Evolutionary conservation across 148 eudicot genomes (phyloP).

Genomic region (Polygonum maritimum): DNA sequence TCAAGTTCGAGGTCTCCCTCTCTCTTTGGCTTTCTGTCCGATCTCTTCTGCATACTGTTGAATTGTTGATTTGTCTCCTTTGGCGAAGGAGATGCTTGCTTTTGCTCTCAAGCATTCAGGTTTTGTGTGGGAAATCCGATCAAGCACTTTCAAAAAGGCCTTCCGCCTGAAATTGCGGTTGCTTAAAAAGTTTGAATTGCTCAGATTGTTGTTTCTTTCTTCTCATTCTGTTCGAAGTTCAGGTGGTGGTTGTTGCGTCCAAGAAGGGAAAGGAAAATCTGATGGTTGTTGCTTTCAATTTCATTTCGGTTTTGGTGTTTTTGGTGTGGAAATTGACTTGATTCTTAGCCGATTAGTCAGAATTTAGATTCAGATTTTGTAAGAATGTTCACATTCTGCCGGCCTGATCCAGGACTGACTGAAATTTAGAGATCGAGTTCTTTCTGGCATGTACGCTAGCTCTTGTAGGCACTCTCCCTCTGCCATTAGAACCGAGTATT

Average conservation of each 20-base stretch:
- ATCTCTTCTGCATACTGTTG: neutral
- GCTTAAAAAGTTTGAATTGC: neutral
- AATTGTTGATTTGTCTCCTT: neutral
- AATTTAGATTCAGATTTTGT: neutral
- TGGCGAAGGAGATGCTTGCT: neutral
- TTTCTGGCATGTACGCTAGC: neutral
- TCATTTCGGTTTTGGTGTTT: neutral
- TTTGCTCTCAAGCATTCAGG: neutral
- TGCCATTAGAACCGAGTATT: neutral
- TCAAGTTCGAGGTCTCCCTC: conserved; percentile 56
- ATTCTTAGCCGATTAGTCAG: neutral
- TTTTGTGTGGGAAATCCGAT: neutral
- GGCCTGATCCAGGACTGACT: neutral
- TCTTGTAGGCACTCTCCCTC: neutral
- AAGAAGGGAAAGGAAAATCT: neutral
- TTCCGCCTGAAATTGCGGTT: neutral
- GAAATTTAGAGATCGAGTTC: neutral
- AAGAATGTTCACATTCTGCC: neutral
- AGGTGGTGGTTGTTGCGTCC: neutral
- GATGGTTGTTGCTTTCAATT: neutral
- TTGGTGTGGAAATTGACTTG: neutral
- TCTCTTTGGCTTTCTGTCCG: neutral
- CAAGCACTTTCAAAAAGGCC: neutral
- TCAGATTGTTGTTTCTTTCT: neutral
- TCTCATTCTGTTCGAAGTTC: neutral